A percentile compares a stretch with the other conserved stretches of the same genome.
Conservation (phyloP, 768 basidiomycete species). For the Thelephora aurantiotincta region DNA sequence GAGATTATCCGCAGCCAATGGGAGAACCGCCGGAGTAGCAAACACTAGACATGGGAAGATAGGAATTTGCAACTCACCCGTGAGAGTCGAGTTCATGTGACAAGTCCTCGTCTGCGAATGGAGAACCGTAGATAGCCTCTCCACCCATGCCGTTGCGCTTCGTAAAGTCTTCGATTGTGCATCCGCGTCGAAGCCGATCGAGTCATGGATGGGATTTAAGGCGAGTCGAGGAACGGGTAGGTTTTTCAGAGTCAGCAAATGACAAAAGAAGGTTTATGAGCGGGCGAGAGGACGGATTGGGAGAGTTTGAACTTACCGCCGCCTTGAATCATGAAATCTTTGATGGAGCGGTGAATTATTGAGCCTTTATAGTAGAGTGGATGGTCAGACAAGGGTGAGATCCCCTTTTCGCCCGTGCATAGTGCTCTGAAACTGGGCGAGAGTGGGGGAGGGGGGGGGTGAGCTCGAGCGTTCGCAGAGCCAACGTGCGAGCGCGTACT, state of each 20-base stretch:
- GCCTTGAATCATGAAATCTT: conserved; percentile 70
- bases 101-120: conserved; percentile 71
- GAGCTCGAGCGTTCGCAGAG: conserved; percentile 1
- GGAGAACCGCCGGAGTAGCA: conserved; percentile 1
- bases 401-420: conserved; percentile 77
- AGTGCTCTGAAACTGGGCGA: conserved; percentile 61
- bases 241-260: background rate
- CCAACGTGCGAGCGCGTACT: conserved; percentile 29
- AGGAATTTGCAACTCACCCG: conserved; percentile 28
- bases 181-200: background rate
- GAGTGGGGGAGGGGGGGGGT: conserved; percentile 1
- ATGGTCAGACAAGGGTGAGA: conserved; percentile 44
- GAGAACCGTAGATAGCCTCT: conserved; percentile 66
- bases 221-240: background rate
- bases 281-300: background rate
- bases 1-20: conserved; percentile 5
- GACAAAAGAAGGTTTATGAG: background rate
- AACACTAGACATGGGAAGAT: too few species aligned
- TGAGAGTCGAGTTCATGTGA: conserved; percentile 45
- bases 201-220: background rate
- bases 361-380: conserved; percentile 76
- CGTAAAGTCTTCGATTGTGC: conserved; percentile 43
- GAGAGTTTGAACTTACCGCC: conserved; percentile 35
- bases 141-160: conserved; percentile 70
- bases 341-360: conserved; percentile 67